Evolutionary conservation across 108 stramenopile genomes (phyloP).

Genomic region (Cyclotella kingstonii): DNA sequence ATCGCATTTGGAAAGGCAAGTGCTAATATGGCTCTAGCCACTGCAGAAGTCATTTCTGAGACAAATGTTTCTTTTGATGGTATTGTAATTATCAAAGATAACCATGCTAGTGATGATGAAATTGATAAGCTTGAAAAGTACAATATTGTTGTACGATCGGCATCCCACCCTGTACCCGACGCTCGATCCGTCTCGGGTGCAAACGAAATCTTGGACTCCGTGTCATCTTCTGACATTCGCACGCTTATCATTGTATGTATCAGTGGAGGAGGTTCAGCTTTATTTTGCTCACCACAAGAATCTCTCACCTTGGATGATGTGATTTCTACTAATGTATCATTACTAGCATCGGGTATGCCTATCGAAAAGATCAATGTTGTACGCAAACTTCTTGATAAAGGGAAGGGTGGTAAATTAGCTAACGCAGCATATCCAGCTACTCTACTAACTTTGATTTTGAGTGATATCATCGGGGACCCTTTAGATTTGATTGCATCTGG

Average conservation of each 20-base stretch:
- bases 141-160: constrained; percentile 50
- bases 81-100: constrained; percentile 83
- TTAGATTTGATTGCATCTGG: constrained; percentile 87
- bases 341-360: constrained; percentile 74
- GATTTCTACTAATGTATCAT: constrained; percentile 49
- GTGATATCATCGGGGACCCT: constrained; percentile 87
- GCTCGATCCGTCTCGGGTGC: constrained; percentile 62
- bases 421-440: constrained; percentile 56
- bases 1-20: constrained; percentile 83
- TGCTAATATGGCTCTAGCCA: constrained; percentile 73
- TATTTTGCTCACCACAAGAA: constrained; percentile 70
- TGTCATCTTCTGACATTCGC: constrained; percentile 24
- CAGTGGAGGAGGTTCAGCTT: constrained; percentile 81
- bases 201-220: constrained; percentile 52
- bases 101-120: constrained; percentile 69
- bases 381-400: constrained; percentile 73
- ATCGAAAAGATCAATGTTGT: constrained; percentile 86
- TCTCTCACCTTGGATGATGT: constrained; percentile 64
- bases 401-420: constrained; percentile 78
- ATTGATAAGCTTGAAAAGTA: constrained; percentile 41
- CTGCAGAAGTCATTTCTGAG: constrained; percentile 29
- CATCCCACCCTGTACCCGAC: constrained; percentile 86
- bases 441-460: constrained; percentile 59
- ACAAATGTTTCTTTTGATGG: constrained; percentile 37
- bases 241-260: constrained; percentile 74